phyloP scores from a whole-genome alignment of 768 basidiomycete genomes.

The Candolleomyces efflorescens region DNA sequence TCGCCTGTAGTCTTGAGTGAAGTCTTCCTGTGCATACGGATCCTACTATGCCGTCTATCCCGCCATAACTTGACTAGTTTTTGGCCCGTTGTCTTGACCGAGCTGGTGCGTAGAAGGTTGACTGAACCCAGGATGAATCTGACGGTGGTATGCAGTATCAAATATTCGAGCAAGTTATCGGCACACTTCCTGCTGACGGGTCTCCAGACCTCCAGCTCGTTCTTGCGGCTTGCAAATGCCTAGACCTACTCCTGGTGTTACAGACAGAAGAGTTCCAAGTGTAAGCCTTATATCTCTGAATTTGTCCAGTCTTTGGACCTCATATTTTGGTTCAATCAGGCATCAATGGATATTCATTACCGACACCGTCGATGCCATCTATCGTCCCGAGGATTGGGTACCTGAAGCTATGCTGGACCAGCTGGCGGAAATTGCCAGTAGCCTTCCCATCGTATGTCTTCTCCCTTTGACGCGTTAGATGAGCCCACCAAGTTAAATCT shows the following conservation, averaged over 20 bases:
- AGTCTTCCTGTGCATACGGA: conserved; percentile 90
- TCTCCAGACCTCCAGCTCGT: conserved; percentile 83
- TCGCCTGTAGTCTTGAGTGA: conserved; percentile 89
- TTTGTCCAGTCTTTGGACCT: too few species aligned
- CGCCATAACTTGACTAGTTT: conserved; percentile 91
- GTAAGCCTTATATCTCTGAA: conserved; percentile 36
- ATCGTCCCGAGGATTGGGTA: conserved; percentile 76
- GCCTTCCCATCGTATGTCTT: conserved; percentile 45
- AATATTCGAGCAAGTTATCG: conserved; percentile 79
- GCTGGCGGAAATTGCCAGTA: conserved; percentile 77
- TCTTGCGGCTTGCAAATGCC: conserved; percentile 87
- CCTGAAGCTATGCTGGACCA: conserved; percentile 91
- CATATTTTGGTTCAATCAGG: conserved; percentile 27
- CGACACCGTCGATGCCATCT: conserved; percentile 94
- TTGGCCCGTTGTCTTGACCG: conserved; percentile 94
- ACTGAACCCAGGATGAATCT: neutral
- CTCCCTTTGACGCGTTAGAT: neutral
- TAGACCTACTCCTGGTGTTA: conserved; percentile 87
- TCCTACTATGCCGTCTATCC: conserved; percentile 85
- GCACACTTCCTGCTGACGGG: conserved; percentile 67
- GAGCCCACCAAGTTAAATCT: neutral
- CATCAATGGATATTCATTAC: conserved; percentile 99
- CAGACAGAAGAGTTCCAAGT: conserved; percentile 99
- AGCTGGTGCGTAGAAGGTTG: conserved; percentile 56
- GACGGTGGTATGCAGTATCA: conserved; percentile 56